Base-by-base conservation (phyloP, 108 stramenopile species). In the Fistulifera pelliculosa region DNA sequence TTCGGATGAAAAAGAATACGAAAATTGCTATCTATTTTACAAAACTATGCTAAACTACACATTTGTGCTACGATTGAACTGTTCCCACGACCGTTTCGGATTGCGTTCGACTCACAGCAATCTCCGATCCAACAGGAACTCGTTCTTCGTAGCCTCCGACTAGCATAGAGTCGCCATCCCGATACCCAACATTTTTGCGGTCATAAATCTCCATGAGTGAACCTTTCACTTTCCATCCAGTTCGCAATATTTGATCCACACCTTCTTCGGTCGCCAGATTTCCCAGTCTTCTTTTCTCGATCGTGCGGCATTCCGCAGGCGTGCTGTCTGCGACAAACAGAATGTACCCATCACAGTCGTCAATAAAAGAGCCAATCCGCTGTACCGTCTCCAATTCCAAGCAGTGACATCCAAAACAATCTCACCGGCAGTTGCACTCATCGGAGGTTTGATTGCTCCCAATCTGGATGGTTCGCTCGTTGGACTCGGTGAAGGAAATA, bases 111-210 rank as follows among this genome's bases (percentile, higher is more conserved):
- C 31, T 54, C 21, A 54, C 53, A 17, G 53, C 35, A 54, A 54
- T 54, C 35, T 54, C 53, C 18, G 53, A 27, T 3, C 53, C 53
- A 8, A 54, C 53, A 22, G 49, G 24, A 16, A 35, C 38, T 3
- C 38, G 31, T 39, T 54, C 28, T 35, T 54, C 53, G 31, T 54
- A 54, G 18, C 53, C 53, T 35, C 53, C 53, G 6, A 54, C 13
- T 8, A 54, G 35, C n/a, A 54, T 31, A 17, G 53, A 54, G 35
- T 54, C 35, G 38, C 35, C 53, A 38, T 54, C 53, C 16, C 31
- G 23, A 27, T 54, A 54, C 13, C 53, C 53, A 10, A 54, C 18
- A 15, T 39, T 39, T 19, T 27, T 39, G 18, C 35, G 27, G 11
- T 51, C 50, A 51, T 25, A 51, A 7, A 51, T 11, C 26, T 51